These are phyloP conservation scores for Phaeosphaeria sp. DNA, from an alignment of 2,329 filamentous ascomycete genomes.

Conservation along the genomic window DNA sequence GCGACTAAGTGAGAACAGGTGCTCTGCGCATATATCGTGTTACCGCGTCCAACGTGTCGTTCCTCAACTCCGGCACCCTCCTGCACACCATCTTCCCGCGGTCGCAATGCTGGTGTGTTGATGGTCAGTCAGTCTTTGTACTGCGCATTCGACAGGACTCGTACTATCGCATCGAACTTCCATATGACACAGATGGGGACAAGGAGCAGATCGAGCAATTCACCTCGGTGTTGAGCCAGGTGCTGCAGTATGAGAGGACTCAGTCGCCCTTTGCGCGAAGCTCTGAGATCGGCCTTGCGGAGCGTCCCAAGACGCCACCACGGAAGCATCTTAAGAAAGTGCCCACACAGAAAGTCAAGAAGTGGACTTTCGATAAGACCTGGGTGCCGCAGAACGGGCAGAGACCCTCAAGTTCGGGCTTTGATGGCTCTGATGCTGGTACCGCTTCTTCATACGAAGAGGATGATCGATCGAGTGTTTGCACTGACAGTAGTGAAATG, in stretches of 20 bases:
- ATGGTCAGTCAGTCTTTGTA: slow-evolving; percentile 84
- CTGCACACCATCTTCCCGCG: slow-evolving; percentile 87
- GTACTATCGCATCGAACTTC: slow-evolving; percentile 91
- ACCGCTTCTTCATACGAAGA: slow-evolving; percentile 43
- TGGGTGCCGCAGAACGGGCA: slow-evolving; percentile 55
- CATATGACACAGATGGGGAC: slow-evolving; percentile 69
- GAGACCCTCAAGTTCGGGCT: slow-evolving; percentile 37
- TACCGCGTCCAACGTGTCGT: slow-evolving; percentile 79
- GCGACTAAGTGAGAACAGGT: slow-evolving; percentile 55
- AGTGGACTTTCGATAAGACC: slow-evolving; percentile 55
- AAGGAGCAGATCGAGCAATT: slow-evolving; percentile 69
- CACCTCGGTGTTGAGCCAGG: slow-evolving; percentile 71
- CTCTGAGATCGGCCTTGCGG: slow-evolving; percentile 77
- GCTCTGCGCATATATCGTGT: slow-evolving; percentile 84
- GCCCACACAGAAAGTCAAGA: slow-evolving; percentile 60
- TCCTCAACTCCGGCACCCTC: slow-evolving; percentile 83
- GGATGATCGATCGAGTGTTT: slow-evolving; percentile 43
- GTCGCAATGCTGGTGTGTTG: slow-evolving; percentile 93
- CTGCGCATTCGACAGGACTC: slow-evolving; percentile 81
- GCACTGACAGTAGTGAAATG: slow-evolving; percentile 39
- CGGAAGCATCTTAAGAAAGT: slow-evolving; percentile 60
- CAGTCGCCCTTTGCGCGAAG: slow-evolving; percentile 82
- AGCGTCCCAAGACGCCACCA: slow-evolving; percentile 68
- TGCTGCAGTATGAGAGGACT: slow-evolving; percentile 87
- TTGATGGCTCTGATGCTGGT: slow-evolving; percentile 39